phyloP scores from a whole-genome alignment of 1,139 yeast species.

The Lipomyces yarrowii region DNA sequence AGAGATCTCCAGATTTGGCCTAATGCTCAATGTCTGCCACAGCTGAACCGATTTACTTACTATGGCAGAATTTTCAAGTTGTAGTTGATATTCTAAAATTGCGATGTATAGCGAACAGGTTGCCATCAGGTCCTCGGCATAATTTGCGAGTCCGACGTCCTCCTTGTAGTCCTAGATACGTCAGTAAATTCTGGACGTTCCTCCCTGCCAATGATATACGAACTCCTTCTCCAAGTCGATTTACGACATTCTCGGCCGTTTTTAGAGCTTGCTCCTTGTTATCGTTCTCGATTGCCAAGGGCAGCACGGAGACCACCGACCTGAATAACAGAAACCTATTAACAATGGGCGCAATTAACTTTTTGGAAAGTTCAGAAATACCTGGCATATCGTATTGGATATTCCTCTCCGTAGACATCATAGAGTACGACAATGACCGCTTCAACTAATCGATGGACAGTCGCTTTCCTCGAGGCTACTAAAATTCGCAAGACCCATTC shows the following conservation, averaged over 20 bases:
- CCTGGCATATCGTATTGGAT: conserved; percentile 21
- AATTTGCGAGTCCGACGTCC: background rate
- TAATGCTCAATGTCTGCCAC: conserved; percentile 8
- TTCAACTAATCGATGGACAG: background rate
- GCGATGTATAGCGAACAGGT: conserved; percentile 11
- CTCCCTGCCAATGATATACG: background rate
- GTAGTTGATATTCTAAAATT: conserved; percentile 13
- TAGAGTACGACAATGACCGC: background rate
- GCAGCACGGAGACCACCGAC: conserved; percentile 5
- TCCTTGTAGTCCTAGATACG: conserved; percentile 1
- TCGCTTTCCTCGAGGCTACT: conserved; percentile 9
- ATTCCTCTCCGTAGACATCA: conserved; percentile 1
- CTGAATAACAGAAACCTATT: background rate
- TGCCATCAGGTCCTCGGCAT: conserved; percentile 5
- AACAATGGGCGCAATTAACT: background rate
- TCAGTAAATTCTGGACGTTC: background rate
- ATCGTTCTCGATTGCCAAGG: background rate
- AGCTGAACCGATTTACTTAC: background rate
- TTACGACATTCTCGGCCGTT: background rate
- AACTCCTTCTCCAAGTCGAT: background rate
- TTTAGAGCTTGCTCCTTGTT: conserved; percentile 4
- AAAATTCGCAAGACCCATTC: conserved; percentile 18
- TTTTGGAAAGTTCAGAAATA: background rate
- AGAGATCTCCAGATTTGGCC: conserved; percentile 1
- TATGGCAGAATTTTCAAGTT: background rate